Evolutionary conservation across 2,329 filamentous ascomycete species (phyloP).

Genomic region (Colletotrichum sp.): DNA sequence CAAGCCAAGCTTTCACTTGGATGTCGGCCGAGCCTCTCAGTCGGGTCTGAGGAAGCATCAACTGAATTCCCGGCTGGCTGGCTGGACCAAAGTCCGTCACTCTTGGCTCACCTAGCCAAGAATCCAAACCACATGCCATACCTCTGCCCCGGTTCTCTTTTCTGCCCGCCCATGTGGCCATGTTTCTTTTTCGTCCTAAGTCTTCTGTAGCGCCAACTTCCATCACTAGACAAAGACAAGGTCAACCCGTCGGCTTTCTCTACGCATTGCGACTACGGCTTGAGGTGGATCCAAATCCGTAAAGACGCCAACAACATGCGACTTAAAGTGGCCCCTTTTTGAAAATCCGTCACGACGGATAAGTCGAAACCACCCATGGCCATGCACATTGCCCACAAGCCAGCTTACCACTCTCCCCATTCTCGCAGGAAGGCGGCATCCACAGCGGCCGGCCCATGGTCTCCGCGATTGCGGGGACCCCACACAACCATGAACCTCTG

Average conservation of each 20-base stretch:
- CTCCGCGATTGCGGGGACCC: slow-evolving; percentile 18
- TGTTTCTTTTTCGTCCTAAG: neutral
- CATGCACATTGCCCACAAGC: neutral
- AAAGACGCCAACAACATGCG: neutral
- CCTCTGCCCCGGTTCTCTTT: neutral
- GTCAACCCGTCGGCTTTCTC: neutral
- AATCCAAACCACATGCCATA: neutral
- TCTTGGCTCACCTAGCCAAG: neutral
- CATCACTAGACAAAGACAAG: neutral
- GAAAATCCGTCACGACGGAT: slow-evolving; percentile 14
- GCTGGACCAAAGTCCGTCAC: neutral
- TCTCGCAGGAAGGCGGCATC: neutral
- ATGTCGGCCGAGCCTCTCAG: neutral
- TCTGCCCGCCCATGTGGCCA: neutral
- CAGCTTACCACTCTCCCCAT: neutral
- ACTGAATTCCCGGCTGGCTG: neutral
- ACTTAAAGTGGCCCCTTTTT: neutral
- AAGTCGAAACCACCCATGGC: neutral
- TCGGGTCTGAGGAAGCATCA: neutral
- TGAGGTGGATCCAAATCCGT: slow-evolving; percentile 9
- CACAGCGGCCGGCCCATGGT: slow-evolving; percentile 3
- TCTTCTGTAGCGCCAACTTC: neutral
- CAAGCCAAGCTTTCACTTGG: neutral
- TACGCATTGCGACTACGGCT: neutral
- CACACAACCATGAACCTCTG: neutral